Base-by-base conservation (phyloP, 2,329 filamentous ascomycete species). In the Colletotrichum limetticola region DNA sequence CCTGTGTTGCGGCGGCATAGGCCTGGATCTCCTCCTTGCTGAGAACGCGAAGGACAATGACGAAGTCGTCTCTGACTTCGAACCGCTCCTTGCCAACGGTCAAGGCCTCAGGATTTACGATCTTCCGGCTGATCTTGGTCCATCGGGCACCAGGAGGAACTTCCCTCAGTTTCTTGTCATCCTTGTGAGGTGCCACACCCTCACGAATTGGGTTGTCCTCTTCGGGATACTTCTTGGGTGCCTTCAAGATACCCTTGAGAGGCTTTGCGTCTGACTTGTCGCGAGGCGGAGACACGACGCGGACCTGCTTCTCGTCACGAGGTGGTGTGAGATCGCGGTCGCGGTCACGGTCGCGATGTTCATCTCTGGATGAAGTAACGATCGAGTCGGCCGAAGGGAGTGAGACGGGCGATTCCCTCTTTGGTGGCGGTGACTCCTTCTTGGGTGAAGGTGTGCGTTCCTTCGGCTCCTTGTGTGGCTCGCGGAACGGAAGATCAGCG, bases 171-270 rank as follows among this genome's bases (percentile, higher is more conserved):
- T 91, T 91, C 81, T 93, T 91, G 61, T 94, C 92, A 79, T 97
- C 95, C 83, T 97, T 98, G 79, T 97, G 90, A n/a, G 95, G 95
- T 2, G 95, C 95, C 7, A 98, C 96, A 19, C 95, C 96, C 81
- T 98, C 96, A 24, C 95, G 90, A 46, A 97, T 88, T 0, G 94
- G 93, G 76, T 95, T 92, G 1, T 91, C 90, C 74, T 98, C 93
- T 79, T 98, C 95, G 0, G 96, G 96, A 78, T 98, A 98, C 78
- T 93, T 93, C 19, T 91, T 95, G 1, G 96, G 95, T 67, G 90
- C 89, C 82, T 97, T 97, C 56, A 98, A 86, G 69, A 98, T 98
- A 19, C 95, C 92, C 82, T 93, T 97, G 72, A 94, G 89, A 22
- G 91, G 89, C 75, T 94, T 93, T 53, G 89, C 88, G 22, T 94